phyloP scores from a whole-genome alignment of 2,329 filamentous ascomycete species.

The Fusarium vanettenii region DNA sequence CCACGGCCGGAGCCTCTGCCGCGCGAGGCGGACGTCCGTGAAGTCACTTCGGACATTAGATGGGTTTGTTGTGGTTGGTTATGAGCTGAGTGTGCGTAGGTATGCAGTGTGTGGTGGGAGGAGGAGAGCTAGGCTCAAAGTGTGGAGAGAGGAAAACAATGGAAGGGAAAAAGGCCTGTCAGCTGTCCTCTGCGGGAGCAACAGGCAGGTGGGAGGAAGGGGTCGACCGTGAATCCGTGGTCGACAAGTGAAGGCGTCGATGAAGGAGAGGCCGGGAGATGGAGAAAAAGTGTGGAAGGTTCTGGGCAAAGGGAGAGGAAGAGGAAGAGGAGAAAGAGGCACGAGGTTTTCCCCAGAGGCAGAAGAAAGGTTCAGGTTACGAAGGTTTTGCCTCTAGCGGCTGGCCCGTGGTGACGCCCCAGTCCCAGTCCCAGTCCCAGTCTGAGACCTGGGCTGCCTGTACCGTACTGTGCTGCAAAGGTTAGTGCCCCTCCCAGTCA shows the following conservation, averaged over 20 bases:
- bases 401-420: slow-evolving; percentile 46
- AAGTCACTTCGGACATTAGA: slow-evolving; percentile 94
- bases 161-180: slow-evolving; percentile 46
- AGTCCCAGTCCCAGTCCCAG: slow-evolving; percentile 32
- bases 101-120: slow-evolving; percentile 37
- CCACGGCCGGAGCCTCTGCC: slow-evolving; percentile 92
- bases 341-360: slow-evolving; percentile 53
- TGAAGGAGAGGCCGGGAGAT: slow-evolving; percentile 45
- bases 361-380: slow-evolving; percentile 51
- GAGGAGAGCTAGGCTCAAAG: slow-evolving; percentile 44
- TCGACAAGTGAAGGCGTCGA: slow-evolving; percentile 46
- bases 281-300: slow-evolving; percentile 39
- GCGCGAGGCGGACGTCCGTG: slow-evolving; percentile 83
- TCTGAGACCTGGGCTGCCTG: slow-evolving; percentile 5
- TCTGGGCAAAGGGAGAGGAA: slow-evolving; percentile 46
- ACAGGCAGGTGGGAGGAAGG: slow-evolving; percentile 47
- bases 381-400: slow-evolving; percentile 53
- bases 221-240: slow-evolving; percentile 47
- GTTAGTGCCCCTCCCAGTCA: slow-evolving; percentile 2
- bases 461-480: not conserved
- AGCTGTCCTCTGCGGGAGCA: slow-evolving; percentile 53
- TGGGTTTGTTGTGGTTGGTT: slow-evolving; percentile 53
- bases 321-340: slow-evolving; percentile 43
- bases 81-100: slow-evolving; percentile 40
- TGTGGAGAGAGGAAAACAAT: slow-evolving; percentile 48